These are phyloP conservation scores for Stygiomarasmius scandens DNA, from an alignment of 1,284 basidiomycete species.

Conservation along the genomic window DNA sequence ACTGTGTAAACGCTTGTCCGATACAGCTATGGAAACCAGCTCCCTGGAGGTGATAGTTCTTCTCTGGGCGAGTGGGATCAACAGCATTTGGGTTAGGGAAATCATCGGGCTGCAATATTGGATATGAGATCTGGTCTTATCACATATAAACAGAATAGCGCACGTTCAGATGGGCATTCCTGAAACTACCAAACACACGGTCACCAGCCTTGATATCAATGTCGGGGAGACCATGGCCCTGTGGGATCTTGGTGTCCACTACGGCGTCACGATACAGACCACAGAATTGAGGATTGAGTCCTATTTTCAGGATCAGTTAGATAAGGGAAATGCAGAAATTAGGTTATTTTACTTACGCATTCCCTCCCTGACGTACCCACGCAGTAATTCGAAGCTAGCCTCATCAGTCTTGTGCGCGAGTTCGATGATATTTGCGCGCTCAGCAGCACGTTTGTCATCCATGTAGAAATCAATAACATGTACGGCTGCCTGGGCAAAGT, in stretches of 20 bases:
- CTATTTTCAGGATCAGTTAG: conserved; percentile 21
- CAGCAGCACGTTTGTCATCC: conserved; percentile 39
- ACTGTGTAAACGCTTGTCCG: conserved; percentile 40
- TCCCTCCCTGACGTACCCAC: conserved; percentile 57
- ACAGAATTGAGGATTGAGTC: conserved; percentile 44
- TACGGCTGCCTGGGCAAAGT: too few relatives aligned
- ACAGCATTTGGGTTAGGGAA: conserved; percentile 47
- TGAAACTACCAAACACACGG: conserved; percentile 47
- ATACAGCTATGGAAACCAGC: conserved; percentile 48
- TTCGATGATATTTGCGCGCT: conserved; percentile 41
- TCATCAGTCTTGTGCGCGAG: conserved; percentile 38
- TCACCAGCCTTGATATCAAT: conserved; percentile 46
- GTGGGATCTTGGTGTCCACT: conserved; percentile 36
- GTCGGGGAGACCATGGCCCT: conserved; percentile 39
- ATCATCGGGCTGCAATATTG: conserved; percentile 34
- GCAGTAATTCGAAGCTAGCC: conserved; percentile 39
- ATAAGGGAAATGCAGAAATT: background rate
- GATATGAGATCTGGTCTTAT: background rate
- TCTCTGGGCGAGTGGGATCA: conserved; percentile 40
- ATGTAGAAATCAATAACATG: conserved; percentile 63
- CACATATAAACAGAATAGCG: conserved; percentile 18
- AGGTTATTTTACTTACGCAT: conserved; percentile 43
- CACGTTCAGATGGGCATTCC: conserved; percentile 53
- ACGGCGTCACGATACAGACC: conserved; percentile 49
- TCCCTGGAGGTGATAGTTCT: conserved; percentile 44